phyloP scores from a whole-genome alignment of 208 protist genomes.

The Leishmania gerbilli region DNA sequence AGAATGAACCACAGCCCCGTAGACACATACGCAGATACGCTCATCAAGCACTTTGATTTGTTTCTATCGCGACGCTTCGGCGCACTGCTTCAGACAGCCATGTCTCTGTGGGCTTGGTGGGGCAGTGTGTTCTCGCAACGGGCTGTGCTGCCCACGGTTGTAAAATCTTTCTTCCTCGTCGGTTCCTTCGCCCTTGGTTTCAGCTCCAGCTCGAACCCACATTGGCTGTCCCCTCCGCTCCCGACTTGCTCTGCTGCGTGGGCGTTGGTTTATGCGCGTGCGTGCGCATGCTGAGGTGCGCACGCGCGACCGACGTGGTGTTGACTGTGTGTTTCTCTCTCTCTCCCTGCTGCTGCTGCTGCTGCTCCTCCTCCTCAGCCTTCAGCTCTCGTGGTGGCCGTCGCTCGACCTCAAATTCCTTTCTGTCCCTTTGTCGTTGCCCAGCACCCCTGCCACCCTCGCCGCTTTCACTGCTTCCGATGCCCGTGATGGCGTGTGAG shows the following conservation, averaged over 20 bases:
- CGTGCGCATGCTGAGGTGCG: too few species aligned
- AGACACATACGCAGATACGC: not conserved
- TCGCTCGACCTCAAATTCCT: not conserved
- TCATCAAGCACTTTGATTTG: not conserved
- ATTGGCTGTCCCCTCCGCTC: not conserved
- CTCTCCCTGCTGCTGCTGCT: not conserved
- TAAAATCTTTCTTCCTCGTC: not conserved
- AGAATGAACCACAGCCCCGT: not conserved
- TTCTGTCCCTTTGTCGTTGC: not conserved
- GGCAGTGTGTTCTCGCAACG: not conserved
- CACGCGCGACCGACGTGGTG: too few species aligned
- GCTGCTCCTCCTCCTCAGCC: too few species aligned
- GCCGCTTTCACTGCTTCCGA: not conserved
- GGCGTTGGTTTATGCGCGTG: not conserved
- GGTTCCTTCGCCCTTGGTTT: not conserved
- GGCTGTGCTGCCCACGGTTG: not conserved
- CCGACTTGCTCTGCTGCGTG: not conserved
- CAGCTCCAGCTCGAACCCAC: not conserved
- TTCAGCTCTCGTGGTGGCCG: not conserved
- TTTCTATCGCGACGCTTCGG: not conserved
- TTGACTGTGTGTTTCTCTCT: not conserved
- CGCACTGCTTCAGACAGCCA: not conserved
- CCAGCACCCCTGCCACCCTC: not conserved
- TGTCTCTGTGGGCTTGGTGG: not conserved
- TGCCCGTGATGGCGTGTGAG: not conserved